A percentile compares a stretch with the other conserved stretches of the same genome.
Evolutionary conservation across 106 monocot genomes (phyloP).

Genomic region (Dioscorea dumetorum): DNA sequence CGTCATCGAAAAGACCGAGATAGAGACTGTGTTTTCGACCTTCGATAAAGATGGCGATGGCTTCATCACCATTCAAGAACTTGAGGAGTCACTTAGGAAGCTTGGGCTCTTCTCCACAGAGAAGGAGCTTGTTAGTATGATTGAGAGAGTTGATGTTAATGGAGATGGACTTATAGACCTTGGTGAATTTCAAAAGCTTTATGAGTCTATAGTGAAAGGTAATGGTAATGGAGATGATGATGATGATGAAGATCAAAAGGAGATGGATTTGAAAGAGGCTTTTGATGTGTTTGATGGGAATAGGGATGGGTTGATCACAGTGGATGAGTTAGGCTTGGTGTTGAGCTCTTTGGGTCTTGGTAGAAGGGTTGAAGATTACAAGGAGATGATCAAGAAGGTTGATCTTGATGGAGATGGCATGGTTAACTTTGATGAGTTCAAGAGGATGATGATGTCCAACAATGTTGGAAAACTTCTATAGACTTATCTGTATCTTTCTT

Average conservation of each 20-base stretch:
- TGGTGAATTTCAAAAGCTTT: conserved; percentile 40
- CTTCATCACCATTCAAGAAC: conserved; percentile 42
- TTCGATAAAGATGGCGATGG: conserved; percentile 52
- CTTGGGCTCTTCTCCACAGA: conserved; percentile 18
- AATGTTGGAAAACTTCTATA: conserved; percentile 7
- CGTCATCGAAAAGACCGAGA: not conserved
- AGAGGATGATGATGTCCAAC: conserved; percentile 50
- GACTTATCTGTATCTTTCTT: no score
- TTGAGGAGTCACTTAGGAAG: conserved; percentile 26
- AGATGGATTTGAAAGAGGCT: conserved; percentile 29
- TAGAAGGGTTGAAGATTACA: conserved; percentile 29
- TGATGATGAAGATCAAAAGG: not conserved
- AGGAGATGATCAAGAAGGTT: conserved; percentile 51
- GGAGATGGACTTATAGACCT: conserved; percentile 48
- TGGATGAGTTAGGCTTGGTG: conserved; percentile 44
- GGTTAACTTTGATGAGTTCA: conserved; percentile 67
- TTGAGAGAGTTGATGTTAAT: conserved; percentile 34
- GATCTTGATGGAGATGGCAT: conserved; percentile 66
- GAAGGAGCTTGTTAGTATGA: conserved; percentile 25
- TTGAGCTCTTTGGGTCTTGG: conserved; percentile 28
- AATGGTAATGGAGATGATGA: not conserved
- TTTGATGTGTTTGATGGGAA: conserved; percentile 60
- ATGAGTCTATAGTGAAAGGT: conserved; percentile 10
- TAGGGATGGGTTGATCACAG: conserved; percentile 48
- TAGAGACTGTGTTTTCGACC: conserved; percentile 26